Base-by-base conservation (phyloP, 805 yeast species). In the Deakozyma indianensis region DNA sequence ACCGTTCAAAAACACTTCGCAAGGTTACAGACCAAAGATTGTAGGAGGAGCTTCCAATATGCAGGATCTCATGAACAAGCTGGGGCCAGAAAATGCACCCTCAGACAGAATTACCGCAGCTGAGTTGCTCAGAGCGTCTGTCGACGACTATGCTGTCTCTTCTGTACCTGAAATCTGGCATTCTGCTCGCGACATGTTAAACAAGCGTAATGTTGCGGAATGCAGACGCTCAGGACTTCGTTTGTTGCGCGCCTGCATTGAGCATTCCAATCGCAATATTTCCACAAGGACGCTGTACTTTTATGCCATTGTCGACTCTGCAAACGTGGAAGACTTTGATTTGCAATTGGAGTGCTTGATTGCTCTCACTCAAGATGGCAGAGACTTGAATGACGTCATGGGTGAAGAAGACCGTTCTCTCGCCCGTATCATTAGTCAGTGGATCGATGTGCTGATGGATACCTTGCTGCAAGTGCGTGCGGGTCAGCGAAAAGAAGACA, bases 81-180 rank as follows among this genome's bases (percentile, higher is more conserved):
- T 47, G 38, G 22, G 47, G 21, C 35, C 48, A 42, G 41, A 43
- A 7, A 43, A 49, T 2, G 42, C 62, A 1, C 50, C 56, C n/a
- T 53, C 60, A 28, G 63, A 61, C 20, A 54, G 64, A 22, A 54
- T 64, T 1, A 64, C 70, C 1, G 77, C 82, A 0, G 77, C 83
- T 0, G 65, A 64, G 1, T 60, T 69, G 20, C 60, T 85, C 38
- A 62, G 73, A 4, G 68, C 68, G 1, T 65, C 75, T 2, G 59
- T 84, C 2, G 70, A 70, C 21, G 72, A 69, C 42, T 70, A 69
- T 43, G 65, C 78, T 2, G 69, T 77, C 2, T 68, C 79, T 0
- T 72, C 81, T 2, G 68, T 83, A 3, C 78, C 84, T 0, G 87
- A 82, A 50, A 68, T 84, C 1, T 85, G 95, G 95, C 76, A 79